Conservation (phyloP, 768 basidiomycete species). For the Nidularia pulvinata region DNA sequence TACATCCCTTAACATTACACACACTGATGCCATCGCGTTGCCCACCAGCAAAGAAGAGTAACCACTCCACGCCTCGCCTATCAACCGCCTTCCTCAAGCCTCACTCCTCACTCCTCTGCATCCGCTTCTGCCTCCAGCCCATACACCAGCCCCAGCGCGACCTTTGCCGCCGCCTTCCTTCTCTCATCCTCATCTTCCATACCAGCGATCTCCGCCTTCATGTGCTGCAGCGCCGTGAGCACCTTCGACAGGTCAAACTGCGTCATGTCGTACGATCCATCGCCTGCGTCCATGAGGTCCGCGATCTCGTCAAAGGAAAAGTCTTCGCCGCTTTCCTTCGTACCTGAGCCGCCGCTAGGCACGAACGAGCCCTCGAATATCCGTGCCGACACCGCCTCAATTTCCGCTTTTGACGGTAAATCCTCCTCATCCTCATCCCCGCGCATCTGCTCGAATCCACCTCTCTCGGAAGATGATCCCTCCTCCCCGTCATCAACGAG, state of each 20-base stretch:
- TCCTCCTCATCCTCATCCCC: slow-evolving; percentile 16
- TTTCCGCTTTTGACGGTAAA: slow-evolving; percentile 48
- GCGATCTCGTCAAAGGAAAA: slow-evolving; percentile 1
- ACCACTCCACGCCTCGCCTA: too few relatives aligned
- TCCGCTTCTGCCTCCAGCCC: slow-evolving; percentile 41
- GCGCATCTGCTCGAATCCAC: slow-evolving; percentile 3
- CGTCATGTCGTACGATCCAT: slow-evolving; percentile 32
- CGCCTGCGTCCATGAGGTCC: not conserved
- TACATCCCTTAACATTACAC: too few relatives aligned
- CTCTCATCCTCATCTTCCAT: slow-evolving; percentile 66
- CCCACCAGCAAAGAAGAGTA: too few relatives aligned
- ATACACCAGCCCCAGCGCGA: slow-evolving; percentile 74
- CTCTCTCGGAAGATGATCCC: not conserved
- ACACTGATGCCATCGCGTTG: too few relatives aligned
- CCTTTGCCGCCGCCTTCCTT: slow-evolving; percentile 66
- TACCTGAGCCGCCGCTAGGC: not conserved
- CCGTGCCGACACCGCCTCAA: slow-evolving; percentile 41
- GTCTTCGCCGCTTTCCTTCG: not conserved
- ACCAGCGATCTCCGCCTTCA: slow-evolving; percentile 74
- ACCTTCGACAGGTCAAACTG: slow-evolving; percentile 65
- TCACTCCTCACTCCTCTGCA: slow-evolving; percentile 1
- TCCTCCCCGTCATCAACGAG: slow-evolving; percentile 30
- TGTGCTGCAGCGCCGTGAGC: slow-evolving; percentile 58
- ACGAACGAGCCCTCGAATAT: slow-evolving; percentile 41
- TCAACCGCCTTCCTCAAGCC: too few relatives aligned